Base-by-base conservation (phyloP, 1,284 basidiomycete genomes). In the Tetrapyrgos nigripes region DNA sequence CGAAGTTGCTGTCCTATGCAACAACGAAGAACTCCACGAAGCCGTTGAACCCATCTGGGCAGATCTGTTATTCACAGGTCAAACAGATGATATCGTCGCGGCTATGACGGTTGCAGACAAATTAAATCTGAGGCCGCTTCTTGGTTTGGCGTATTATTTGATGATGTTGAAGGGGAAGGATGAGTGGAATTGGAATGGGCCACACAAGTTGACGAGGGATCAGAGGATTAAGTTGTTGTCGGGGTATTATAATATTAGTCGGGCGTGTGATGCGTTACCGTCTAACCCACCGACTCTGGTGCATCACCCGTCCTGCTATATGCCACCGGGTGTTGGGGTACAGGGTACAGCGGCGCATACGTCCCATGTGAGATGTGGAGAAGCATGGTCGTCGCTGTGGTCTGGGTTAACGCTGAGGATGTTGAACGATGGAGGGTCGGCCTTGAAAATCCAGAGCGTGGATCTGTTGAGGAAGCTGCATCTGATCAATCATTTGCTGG, bases 1-100 rank as follows among this genome's bases (percentile, higher is more conserved):
- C 24, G 59, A 62, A 50, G 53, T 63, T n/a, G 63, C 61, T 14
- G 58, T 62, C 14, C 50, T 64, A 14, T 62, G 58, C 31, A 53
- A 61, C 5, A 23, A 62, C 23, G 57, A 61, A 31, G 59, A 61
- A 28, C 53, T 61, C 4, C 59, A 61, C 33, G 59, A 61, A 37
- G 59, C 55, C 11, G 59, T 61, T 8, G 59, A 61, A 23, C 59
- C 59, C 14, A 53, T 61, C 10, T 61, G 59, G 59, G 59, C 59
- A 6, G 59, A 61, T 26, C 52, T 61, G 33, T 44, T 61, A 9
- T 61, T 61, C 37, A 57, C 55, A 10, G 59, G 59, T 43, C 59
- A 61, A 43, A 54, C 59, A 10, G 47, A 57, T 24, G 59, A 61
- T 43, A 61, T 61, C 14, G 51, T 61, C 31, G 53, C 55, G 29